Evolutionary conservation across 1,139 yeast species (phyloP).

Genomic region (Debaryomyces coudertii): DNA sequence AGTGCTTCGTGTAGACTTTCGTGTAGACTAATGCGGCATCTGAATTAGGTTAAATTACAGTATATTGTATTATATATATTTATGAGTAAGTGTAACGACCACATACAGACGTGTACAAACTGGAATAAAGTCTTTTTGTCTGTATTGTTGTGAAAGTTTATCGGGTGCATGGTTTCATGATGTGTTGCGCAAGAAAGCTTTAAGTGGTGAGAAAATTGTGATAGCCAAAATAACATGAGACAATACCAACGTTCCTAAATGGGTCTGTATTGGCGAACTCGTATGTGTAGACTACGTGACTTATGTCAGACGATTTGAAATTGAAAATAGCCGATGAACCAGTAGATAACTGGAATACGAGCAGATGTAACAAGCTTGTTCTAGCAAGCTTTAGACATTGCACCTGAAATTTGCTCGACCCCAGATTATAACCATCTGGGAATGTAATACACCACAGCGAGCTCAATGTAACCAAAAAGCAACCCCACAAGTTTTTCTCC

Average conservation of each 20-base stretch:
- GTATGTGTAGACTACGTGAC: no score
- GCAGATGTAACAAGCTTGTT: no score
- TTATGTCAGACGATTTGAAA: no score
- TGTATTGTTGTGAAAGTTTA: not conserved
- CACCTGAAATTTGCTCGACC: not conserved
- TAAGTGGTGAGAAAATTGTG: no score
- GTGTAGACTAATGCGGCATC: not conserved
- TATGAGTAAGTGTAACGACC: not conserved
- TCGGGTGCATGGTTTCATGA: no score
- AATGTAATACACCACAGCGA: constrained; percentile 39
- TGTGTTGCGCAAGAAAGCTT: no score
- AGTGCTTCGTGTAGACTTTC: not conserved
- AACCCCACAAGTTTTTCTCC: constrained; percentile 73
- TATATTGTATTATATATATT: not conserved
- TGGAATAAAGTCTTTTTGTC: not conserved
- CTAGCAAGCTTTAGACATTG: no score
- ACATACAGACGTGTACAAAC: not conserved
- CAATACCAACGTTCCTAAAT: no score
- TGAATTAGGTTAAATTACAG: not conserved
- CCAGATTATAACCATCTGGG: constrained; percentile 24
- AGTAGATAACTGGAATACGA: no score
- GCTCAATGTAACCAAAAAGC: constrained; percentile 57
- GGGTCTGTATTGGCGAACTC: no score
- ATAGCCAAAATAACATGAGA: no score
- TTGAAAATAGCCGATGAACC: no score